Percentiles rank a stretch among this genome's conserved stretches.
Conservation (phyloP, 345 rosid species). For the Salix purpurea region DNA sequence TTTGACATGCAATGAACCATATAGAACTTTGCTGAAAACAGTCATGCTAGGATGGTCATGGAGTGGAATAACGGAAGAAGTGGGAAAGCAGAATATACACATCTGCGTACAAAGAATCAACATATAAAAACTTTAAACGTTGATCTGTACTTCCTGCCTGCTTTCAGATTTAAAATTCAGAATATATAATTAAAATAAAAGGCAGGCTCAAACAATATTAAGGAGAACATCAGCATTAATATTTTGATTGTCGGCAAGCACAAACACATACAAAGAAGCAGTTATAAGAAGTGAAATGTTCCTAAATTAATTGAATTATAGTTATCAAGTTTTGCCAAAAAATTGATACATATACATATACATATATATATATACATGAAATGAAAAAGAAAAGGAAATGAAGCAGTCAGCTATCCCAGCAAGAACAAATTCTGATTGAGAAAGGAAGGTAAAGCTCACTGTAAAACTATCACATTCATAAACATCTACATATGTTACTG, state of each 20-base stretch:
- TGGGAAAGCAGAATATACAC: constrained; percentile 92
- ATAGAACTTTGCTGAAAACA: constrained; percentile 86
- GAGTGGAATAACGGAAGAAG: constrained; percentile 86
- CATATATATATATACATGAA: not conserved
- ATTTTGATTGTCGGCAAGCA: not conserved
- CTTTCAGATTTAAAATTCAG: not conserved
- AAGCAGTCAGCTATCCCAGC: not conserved
- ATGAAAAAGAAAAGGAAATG: not conserved
- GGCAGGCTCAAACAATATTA: not conserved
- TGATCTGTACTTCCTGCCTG: not conserved
- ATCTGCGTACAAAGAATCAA: constrained; percentile 50
- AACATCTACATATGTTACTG: constrained; percentile 74
- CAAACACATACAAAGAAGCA: not conserved
- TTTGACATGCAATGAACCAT: constrained; percentile 89
- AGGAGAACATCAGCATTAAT: not conserved
- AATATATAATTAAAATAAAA: not conserved
- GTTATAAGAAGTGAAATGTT: not conserved
- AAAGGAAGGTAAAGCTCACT: constrained; percentile 28
- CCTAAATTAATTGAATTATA: not conserved
- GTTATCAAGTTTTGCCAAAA: not conserved
- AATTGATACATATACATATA: no score
- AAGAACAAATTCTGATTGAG: not conserved
- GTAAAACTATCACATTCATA: constrained; percentile 70
- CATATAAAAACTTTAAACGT: not conserved
- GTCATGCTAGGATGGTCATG: constrained; percentile 98